Conservation (phyloP, 2,329 filamentous ascomycete genomes). For the Trichoderma lentiforme region DNA sequence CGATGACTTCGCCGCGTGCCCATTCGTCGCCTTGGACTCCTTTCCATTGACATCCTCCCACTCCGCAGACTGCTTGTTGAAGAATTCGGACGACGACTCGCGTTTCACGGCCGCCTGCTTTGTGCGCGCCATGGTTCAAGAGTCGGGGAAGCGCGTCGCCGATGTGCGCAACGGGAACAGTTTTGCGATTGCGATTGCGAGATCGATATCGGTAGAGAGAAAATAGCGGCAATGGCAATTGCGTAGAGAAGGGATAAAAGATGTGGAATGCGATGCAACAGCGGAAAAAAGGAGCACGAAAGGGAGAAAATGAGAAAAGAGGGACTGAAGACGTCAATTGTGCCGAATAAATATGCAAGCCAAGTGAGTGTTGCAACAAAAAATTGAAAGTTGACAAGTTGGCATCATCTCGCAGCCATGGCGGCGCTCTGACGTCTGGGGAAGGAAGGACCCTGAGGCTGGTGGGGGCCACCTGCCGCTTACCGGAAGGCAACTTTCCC, state of each 20-base stretch:
- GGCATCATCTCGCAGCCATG: slow-evolving; percentile 17
- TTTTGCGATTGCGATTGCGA: not conserved
- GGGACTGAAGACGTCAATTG: not conserved
- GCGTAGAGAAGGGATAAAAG: not conserved
- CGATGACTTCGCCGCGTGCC: slow-evolving; percentile 26
- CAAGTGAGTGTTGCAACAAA: not conserved
- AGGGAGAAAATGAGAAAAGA: not conserved
- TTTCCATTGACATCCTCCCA: slow-evolving; percentile 34
- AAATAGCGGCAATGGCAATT: not conserved
- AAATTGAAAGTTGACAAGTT: slow-evolving; percentile 17
- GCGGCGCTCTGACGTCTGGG: slow-evolving; percentile 16
- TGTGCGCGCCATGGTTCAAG: slow-evolving; percentile 60
- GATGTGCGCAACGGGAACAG: not conserved
- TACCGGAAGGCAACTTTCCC: slow-evolving; percentile 4
- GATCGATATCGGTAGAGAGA: not conserved
- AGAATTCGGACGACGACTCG: slow-evolving; percentile 64
- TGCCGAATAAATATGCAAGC: not conserved
- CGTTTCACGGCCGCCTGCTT: slow-evolving; percentile 68
- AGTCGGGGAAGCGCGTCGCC: not conserved
- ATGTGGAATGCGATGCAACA: not conserved
- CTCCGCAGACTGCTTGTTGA: slow-evolving; percentile 45
- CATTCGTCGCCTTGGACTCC: slow-evolving; percentile 26
- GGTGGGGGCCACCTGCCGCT: slow-evolving; percentile 9
- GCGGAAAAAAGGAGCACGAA: not conserved
- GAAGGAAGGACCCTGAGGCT: slow-evolving; percentile 20